Percentiles rank a stretch among this genome's conserved stretches.
Evolutionary conservation across 2,329 filamentous ascomycete genomes (phyloP).

Genomic region (Lasiodiplodia citricola): DNA sequence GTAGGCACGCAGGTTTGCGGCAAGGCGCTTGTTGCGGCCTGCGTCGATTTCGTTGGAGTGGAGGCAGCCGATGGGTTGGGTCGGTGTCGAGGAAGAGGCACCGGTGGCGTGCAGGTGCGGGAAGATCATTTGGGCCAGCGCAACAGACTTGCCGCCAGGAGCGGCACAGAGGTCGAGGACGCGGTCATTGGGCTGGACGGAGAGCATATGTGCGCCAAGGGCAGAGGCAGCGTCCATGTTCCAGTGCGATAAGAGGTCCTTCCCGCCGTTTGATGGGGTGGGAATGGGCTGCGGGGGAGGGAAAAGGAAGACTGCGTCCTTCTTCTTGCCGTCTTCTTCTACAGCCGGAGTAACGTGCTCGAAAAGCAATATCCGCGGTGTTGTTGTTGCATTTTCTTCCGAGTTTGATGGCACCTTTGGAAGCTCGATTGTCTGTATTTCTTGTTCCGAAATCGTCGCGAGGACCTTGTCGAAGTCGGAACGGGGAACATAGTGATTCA

Average conservation of each 20-base stretch:
- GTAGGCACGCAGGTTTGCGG: slow-evolving; percentile 33
- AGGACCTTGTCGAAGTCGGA: slow-evolving; percentile 2
- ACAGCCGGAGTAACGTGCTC: background rate
- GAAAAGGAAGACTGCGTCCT: slow-evolving; percentile 29
- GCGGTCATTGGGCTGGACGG: slow-evolving; percentile 42
- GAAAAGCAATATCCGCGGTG: background rate
- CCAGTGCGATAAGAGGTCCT: slow-evolving; percentile 36
- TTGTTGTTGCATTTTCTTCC: background rate
- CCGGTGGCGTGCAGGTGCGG: slow-evolving; percentile 26
- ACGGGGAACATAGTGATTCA: slow-evolving; percentile 35
- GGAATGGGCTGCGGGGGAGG: slow-evolving; percentile 30
- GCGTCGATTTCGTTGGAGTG: slow-evolving; percentile 46
- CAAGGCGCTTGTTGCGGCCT: slow-evolving; percentile 40
- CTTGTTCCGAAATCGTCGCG: background rate
- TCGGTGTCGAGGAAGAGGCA: background rate
- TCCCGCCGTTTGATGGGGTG: background rate
- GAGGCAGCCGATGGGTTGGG: slow-evolving; percentile 34
- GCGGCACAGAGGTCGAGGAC: slow-evolving; percentile 50
- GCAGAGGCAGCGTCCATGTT: slow-evolving; percentile 36
- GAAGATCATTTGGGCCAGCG: slow-evolving; percentile 41
- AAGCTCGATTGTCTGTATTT: background rate
- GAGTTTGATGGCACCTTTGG: background rate
- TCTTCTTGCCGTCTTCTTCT: background rate
- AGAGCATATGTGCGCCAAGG: slow-evolving; percentile 39
- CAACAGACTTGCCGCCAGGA: slow-evolving; percentile 45